A percentile compares a stretch with the other conserved stretches of the same genome.
phyloP scores from a whole-genome alignment of 1,139 yeast genomes.

The Protomyces inouyei region DNA sequence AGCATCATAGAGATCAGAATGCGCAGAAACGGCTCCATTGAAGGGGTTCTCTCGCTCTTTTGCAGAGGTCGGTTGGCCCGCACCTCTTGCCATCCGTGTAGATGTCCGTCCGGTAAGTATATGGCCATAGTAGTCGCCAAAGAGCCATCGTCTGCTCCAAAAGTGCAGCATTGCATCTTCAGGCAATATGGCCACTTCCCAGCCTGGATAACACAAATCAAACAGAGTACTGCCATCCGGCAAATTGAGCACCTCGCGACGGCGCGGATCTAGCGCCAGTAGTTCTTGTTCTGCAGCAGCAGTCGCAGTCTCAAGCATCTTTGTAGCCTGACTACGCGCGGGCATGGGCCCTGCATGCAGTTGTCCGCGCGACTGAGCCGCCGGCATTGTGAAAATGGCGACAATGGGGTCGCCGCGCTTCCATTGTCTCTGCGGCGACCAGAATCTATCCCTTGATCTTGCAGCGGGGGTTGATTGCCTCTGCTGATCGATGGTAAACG shows the following conservation, averaged over 20 bases:
- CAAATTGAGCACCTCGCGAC: slow-evolving; percentile 7
- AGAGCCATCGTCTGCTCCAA: slow-evolving; percentile 6
- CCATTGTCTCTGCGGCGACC: slow-evolving; percentile 8
- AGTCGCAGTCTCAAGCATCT: background rate
- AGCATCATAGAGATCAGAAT: background rate
- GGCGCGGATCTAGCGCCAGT: background rate
- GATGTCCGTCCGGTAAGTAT: slow-evolving; percentile 15
- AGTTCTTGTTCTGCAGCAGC: background rate
- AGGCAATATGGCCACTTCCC: slow-evolving; percentile 20
- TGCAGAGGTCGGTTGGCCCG: background rate
- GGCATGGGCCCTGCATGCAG: background rate
- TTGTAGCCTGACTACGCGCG: background rate
- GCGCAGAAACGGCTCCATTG: background rate
- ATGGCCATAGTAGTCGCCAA: slow-evolving; percentile 21
- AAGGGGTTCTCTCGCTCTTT: background rate
- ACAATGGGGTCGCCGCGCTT: slow-evolving; percentile 20
- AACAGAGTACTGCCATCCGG: slow-evolving; percentile 18
- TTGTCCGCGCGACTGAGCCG: background rate
- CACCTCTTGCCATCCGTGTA: background rate
- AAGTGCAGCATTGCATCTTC: slow-evolving; percentile 7
- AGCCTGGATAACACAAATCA: slow-evolving; percentile 23
- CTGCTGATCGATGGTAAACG: slow-evolving; percentile 10
- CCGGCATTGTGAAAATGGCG: background rate
- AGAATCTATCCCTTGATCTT: background rate
- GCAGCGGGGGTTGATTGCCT: background rate